Conservation (phyloP, 2,329 filamentous ascomycete genomes). For the Aspergillus caelatus region DNA sequence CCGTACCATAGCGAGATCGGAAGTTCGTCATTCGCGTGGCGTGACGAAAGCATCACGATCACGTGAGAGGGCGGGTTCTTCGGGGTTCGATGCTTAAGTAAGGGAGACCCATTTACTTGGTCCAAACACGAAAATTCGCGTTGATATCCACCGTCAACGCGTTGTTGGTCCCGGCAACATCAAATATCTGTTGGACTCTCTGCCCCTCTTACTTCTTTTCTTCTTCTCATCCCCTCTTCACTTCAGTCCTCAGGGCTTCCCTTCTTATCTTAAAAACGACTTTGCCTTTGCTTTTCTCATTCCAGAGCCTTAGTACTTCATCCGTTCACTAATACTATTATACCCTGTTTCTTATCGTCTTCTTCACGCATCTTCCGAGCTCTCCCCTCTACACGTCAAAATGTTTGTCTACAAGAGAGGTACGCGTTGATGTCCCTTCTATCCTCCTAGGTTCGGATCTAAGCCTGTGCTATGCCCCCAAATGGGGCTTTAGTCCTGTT, state of each 20-base stretch:
- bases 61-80: not conserved
- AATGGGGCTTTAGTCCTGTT: not conserved
- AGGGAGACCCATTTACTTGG: constrained; percentile 29
- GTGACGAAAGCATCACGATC: constrained; percentile 3
- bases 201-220: constrained; percentile 32
- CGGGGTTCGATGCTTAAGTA: constrained; percentile 9
- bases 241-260: constrained; percentile 16
- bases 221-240: constrained; percentile 25
- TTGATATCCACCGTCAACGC: constrained; percentile 32
- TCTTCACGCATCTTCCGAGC: constrained; percentile 16
- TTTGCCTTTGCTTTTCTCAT: constrained; percentile 7
- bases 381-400: constrained; percentile 28
- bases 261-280: constrained; percentile 8
- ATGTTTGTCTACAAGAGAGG: constrained; percentile 69
- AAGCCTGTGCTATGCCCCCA: not conserved
- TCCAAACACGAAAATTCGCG: constrained; percentile 40
- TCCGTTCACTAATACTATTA: constrained; percentile 21
- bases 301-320: constrained; percentile 9
- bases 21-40: constrained; percentile 1
- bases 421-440: constrained; percentile 38
- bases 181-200: constrained; percentile 35
- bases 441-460: not conserved
- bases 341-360: constrained; percentile 26
- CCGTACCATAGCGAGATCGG: constrained; percentile 3
- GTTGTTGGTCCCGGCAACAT: constrained; percentile 32